phyloP scores from a whole-genome alignment of 2,329 filamentous ascomycete species.

The Aspergillus pseudoviridinutans region DNA sequence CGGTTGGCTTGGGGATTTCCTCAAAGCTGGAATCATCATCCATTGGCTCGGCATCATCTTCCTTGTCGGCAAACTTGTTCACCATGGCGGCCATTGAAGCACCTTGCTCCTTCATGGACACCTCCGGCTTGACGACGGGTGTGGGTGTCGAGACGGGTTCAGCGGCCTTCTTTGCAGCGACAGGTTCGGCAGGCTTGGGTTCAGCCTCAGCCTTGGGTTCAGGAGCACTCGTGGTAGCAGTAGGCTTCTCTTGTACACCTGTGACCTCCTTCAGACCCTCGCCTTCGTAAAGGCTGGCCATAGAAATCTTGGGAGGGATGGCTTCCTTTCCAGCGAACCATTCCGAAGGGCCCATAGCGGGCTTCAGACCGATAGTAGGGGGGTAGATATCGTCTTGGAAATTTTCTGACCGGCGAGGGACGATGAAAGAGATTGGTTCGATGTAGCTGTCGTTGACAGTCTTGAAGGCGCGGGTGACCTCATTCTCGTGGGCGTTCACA shows the following conservation, averaged over 20 bases:
- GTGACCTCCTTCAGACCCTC: conserved; percentile 71
- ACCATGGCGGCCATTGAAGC: conserved; percentile 81
- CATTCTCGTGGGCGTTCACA: conserved; percentile 95
- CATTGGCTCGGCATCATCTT: conserved; percentile 53
- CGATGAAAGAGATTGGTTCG: conserved; percentile 96
- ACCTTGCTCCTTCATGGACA: conserved; percentile 78
- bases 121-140: conserved; percentile 50
- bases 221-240: conserved; percentile 34
- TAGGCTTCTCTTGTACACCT: conserved; percentile 39
- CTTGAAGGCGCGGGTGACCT: conserved; percentile 94
- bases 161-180: conserved; percentile 20
- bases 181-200: conserved; percentile 42
- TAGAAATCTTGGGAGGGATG: conserved; percentile 84
- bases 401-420: conserved; percentile 84
- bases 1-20: conserved; percentile 71
- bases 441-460: conserved; percentile 93
- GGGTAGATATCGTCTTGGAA: conserved; percentile 98
- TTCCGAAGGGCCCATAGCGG: conserved; percentile 73
- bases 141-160: conserved; percentile 31
- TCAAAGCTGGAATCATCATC: conserved; percentile 79
- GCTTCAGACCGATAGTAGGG: conserved; percentile 73
- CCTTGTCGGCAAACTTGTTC: conserved; percentile 76
- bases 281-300: conserved; percentile 88
- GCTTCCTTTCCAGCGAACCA: conserved; percentile 85
- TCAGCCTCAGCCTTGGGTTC: conserved; percentile 50